Conservation (phyloP, 2,329 filamentous ascomycete genomes). For the Penicillium hesseltinei region DNA sequence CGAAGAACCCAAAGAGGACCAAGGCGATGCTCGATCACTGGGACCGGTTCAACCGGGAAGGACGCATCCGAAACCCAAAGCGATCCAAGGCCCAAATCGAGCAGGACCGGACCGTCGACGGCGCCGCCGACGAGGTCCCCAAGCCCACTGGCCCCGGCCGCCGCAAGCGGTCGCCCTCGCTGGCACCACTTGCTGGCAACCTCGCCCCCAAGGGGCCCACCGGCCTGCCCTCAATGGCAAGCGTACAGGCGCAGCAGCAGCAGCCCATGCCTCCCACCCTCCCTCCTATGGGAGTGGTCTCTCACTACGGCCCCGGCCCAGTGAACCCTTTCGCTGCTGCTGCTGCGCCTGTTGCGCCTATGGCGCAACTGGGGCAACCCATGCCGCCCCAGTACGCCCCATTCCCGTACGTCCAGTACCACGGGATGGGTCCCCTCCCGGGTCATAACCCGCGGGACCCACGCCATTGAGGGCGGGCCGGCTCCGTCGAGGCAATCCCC, state of each 20-base stretch:
- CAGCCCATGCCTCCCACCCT: constrained; percentile 18
- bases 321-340: constrained; percentile 15
- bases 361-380: constrained; percentile 15
- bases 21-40: constrained; percentile 48
- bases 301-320: constrained; percentile 13
- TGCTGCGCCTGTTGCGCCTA: constrained; percentile 13
- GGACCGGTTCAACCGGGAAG: constrained; percentile 45
- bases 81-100: constrained; percentile 47
- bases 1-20: constrained; percentile 46
- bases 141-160: constrained; percentile 23
- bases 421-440: constrained; percentile 20
- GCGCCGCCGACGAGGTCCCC: constrained; percentile 26
- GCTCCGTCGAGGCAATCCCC: constrained; percentile 9
- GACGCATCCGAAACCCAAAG: constrained; percentile 45
- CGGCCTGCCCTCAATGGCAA: constrained; percentile 19
- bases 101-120: constrained; percentile 35
- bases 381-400: constrained; percentile 29
- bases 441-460: constrained; percentile 8
- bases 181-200: constrained; percentile 20
- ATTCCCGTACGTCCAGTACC: constrained; percentile 26
- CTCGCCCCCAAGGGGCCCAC: constrained; percentile 23
- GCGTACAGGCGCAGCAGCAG: constrained; percentile 14
- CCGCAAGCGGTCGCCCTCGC: constrained; percentile 26
- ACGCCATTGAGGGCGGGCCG: constrained; percentile 11
- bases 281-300: constrained; percentile 19